Percentiles rank a stretch among this genome's conserved stretches.
Evolutionary conservation across 306 rosid genomes (phyloP).

Genomic region (Cyamopsis tetragonoloba): DNA sequence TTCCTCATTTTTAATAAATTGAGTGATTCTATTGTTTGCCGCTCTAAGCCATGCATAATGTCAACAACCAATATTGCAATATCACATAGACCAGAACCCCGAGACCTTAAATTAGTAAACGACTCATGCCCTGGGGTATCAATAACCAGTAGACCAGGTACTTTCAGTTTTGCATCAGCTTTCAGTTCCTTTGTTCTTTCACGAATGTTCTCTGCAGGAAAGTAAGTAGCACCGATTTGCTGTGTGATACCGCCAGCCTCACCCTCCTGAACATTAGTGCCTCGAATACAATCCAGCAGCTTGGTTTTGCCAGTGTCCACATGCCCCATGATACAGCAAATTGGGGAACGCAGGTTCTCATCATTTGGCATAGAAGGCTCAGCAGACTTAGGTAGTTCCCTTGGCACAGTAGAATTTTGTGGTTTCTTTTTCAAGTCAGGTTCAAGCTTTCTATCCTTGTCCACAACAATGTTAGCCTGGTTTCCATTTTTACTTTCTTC

Average conservation of each 20-base stretch:
- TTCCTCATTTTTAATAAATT: conserved; percentile 91
- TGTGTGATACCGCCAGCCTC: conserved; percentile 99
- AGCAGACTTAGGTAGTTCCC: too few relatives aligned
- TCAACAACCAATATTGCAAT: conserved; percentile 96
- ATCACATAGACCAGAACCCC: conserved; percentile 96
- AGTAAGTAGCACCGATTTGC: conserved; percentile 97
- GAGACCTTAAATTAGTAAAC: conserved; percentile 77
- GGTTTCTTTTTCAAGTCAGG: conserved; percentile 27
- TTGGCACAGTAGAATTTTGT: conserved; percentile 30
- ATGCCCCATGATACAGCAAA: conserved; percentile 99
- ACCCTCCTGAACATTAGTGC: conserved; percentile 97
- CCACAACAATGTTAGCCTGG: conserved; percentile 35
- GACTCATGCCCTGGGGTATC: conserved; percentile 99
- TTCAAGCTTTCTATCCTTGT: conserved; percentile 36
- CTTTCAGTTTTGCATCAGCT: conserved; percentile 93
- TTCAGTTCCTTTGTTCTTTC: conserved; percentile 91
- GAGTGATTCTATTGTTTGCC: conserved; percentile 87
- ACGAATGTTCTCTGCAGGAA: conserved; percentile 90
- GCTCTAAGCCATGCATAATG: conserved; percentile 98
- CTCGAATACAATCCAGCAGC: conserved; percentile 87
- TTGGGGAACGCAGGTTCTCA: conserved; percentile 88
- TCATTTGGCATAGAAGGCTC: conserved; percentile 45
- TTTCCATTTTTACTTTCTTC: conserved; percentile 42
- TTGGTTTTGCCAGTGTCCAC: conserved; percentile 97
- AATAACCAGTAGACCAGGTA: conserved; percentile 86